Evolutionary conservation across 805 yeast species (phyloP).

Genomic region (Naumovozyma dairenensis): DNA sequence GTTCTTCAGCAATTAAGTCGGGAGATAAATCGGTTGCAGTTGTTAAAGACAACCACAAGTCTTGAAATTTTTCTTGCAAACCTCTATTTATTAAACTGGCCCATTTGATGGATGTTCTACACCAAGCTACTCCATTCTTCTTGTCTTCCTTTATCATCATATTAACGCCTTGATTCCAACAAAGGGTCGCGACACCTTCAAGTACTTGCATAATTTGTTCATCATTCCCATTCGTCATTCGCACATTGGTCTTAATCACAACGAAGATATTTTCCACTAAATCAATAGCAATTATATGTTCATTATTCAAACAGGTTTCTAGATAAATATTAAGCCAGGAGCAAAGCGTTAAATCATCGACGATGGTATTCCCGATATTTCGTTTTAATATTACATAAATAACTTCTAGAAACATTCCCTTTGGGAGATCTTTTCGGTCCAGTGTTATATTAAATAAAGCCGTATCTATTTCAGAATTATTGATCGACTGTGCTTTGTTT

Average conservation of each 20-base stretch:
- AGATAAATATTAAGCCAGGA: constrained; percentile 28
- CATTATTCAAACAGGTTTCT: too few species aligned
- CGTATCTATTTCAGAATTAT: constrained; percentile 15
- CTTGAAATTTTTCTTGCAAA: constrained; percentile 15
- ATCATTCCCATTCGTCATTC: constrained; percentile 1
- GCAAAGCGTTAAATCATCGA: constrained; percentile 16
- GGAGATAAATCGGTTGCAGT: constrained; percentile 8
- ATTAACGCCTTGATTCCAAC: constrained; percentile 34
- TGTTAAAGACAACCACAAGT: constrained; percentile 25
- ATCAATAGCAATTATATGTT: background rate
- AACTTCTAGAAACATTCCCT: constrained; percentile 11
- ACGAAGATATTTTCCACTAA: background rate
- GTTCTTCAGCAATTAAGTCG: too few species aligned
- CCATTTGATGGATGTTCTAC: constrained; percentile 21
- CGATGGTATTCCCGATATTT: constrained; percentile 9
- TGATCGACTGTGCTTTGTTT: constrained; percentile 9
- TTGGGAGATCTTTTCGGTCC: constrained; percentile 11
- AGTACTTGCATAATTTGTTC: constrained; percentile 21
- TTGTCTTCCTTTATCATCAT: constrained; percentile 16
- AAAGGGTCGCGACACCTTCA: constrained; percentile 30
- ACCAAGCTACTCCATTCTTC: constrained; percentile 21
- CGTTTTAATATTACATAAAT: constrained; percentile 17
- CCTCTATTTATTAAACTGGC: constrained; percentile 22
- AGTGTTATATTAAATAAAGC: constrained; percentile 14
- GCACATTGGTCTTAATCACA: too few species aligned